A percentile compares a stretch with the other conserved stretches of the same genome.
These are phyloP conservation scores for Penicillium cinerascens DNA, from an alignment of 495 filamentous ascomycete species.

Conservation along the genomic window DNA sequence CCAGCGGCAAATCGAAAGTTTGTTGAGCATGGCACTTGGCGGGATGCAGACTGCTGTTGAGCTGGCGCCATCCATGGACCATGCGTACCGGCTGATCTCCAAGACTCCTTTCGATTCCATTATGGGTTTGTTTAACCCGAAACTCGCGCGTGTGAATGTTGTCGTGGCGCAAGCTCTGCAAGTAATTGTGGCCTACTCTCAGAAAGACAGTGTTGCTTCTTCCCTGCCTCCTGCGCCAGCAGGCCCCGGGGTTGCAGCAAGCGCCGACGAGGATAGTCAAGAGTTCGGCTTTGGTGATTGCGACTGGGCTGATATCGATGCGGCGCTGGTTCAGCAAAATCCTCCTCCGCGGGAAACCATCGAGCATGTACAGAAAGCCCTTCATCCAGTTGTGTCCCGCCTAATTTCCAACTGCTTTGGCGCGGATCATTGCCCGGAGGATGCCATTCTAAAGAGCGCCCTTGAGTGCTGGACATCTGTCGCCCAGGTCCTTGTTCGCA, in stretches of 20 bases:
- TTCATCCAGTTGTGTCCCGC: constrained; percentile 51
- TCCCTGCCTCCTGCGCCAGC: constrained; percentile 7
- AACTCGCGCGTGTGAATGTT: constrained; percentile 31
- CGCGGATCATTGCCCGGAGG: constrained; percentile 55
- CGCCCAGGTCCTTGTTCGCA: constrained; percentile 48
- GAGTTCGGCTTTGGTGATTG: constrained; percentile 52
- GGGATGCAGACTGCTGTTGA: constrained; percentile 51
- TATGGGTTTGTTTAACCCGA: constrained; percentile 38
- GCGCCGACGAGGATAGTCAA: constrained; percentile 63
- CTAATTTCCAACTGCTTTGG: constrained; percentile 70
- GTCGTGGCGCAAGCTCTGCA: constrained; percentile 37
- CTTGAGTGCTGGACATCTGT: constrained; percentile 57
- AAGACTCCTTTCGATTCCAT: constrained; percentile 36
- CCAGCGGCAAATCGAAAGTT: constrained; percentile 57
- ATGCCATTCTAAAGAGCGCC: constrained; percentile 53
- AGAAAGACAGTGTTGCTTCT: constrained; percentile 29
- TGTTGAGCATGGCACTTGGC: constrained; percentile 52
- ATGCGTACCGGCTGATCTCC: constrained; percentile 33
- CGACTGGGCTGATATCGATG: constrained; percentile 59
- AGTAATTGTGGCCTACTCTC: constrained; percentile 35
- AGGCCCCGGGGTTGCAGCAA: constrained; percentile 3
- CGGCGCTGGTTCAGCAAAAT: constrained; percentile 38
- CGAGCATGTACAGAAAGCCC: constrained; percentile 37
- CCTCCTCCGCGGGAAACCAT: constrained; percentile 23
- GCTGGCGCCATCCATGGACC: constrained; percentile 28